Percentiles rank a stretch among this genome's conserved stretches.
phyloP scores from a whole-genome alignment of 768 basidiomycete species.

The Inosperma sp. region DNA sequence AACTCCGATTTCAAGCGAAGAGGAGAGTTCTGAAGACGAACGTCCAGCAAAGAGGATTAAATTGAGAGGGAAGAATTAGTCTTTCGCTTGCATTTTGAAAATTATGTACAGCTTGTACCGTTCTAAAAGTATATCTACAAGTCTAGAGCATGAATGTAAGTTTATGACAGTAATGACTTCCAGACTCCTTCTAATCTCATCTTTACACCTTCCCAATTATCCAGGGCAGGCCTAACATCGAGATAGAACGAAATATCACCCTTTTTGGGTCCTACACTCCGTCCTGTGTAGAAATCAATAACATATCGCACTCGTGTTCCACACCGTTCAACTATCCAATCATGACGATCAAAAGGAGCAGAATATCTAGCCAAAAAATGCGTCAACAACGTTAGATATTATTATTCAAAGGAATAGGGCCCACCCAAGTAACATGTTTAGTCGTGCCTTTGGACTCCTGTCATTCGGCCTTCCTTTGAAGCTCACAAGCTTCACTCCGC shows the following conservation, averaged over 20 bases:
- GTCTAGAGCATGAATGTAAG: neutral
- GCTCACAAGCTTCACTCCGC: conserved; percentile 75
- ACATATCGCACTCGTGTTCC: conserved; percentile 87
- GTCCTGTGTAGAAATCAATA: conserved; percentile 97
- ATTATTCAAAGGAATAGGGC: conserved; percentile 25
- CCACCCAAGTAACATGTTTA: conserved; percentile 83
- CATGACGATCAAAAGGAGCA: conserved; percentile 93
- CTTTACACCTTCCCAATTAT: conserved; percentile 89
- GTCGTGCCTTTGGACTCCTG: conserved; percentile 72
- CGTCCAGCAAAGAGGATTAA: conserved; percentile 55
- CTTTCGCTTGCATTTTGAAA: neutral
- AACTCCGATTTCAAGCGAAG: conserved; percentile 33
- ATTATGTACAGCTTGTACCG: neutral
- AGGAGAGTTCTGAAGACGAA: conserved; percentile 48
- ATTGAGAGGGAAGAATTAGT: conserved; percentile 43
- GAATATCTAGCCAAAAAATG: conserved; percentile 61
- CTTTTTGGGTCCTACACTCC: conserved; percentile 39
- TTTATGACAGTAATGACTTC: conserved; percentile 25
- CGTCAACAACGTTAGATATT: conserved; percentile 7
- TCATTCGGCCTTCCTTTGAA: conserved; percentile 88
- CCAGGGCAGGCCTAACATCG: conserved; percentile 90
- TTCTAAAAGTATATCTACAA: conserved; percentile 1
- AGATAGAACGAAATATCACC: conserved; percentile 81
- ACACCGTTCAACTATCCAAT: conserved; percentile 95
- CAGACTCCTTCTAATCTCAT: conserved; percentile 69